Conservation (phyloP, 176 grass and related monocot species). For the Zoysia pacifica region DNA sequence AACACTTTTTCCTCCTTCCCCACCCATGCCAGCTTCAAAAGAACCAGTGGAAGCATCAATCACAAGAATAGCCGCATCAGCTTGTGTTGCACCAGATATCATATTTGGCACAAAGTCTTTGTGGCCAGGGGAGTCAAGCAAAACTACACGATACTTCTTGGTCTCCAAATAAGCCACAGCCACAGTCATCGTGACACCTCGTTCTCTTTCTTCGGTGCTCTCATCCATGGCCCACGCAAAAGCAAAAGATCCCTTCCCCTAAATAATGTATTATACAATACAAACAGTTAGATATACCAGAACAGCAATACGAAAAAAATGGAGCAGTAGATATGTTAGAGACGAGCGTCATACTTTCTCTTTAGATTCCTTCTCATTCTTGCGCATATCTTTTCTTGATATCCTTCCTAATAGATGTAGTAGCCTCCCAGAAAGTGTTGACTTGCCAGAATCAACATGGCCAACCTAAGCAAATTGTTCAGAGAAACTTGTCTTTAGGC, state of each 20-base stretch:
- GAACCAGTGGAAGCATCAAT: constrained; percentile 89
- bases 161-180: constrained; percentile 91
- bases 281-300: constrained; percentile 27
- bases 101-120: constrained; percentile 99
- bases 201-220: constrained; percentile 93
- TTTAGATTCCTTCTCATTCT: constrained; percentile 93
- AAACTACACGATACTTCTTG: constrained; percentile 79
- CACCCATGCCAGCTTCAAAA: constrained; percentile 97
- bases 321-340: not conserved
- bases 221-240: constrained; percentile 99
- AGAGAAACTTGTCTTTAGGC: constrained; percentile 36
- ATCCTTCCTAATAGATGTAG: constrained; percentile 91
- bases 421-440: constrained; percentile 88
- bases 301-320: constrained; percentile 31
- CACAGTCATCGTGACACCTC: constrained; percentile 96
- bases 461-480: constrained; percentile 72
- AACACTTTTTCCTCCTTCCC: constrained; percentile 66
- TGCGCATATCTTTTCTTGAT: constrained; percentile 95
- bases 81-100: constrained; percentile 97
- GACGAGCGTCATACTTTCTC: constrained; percentile 62
- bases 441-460: constrained; percentile 99
- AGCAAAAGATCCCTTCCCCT: constrained; percentile 97
- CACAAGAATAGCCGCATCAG: constrained; percentile 95
- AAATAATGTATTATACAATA: constrained; percentile 27
- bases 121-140: constrained; percentile 94